Base-by-base conservation (phyloP, 441 rosid genomes). In the Codiaeum variegatum region DNA sequence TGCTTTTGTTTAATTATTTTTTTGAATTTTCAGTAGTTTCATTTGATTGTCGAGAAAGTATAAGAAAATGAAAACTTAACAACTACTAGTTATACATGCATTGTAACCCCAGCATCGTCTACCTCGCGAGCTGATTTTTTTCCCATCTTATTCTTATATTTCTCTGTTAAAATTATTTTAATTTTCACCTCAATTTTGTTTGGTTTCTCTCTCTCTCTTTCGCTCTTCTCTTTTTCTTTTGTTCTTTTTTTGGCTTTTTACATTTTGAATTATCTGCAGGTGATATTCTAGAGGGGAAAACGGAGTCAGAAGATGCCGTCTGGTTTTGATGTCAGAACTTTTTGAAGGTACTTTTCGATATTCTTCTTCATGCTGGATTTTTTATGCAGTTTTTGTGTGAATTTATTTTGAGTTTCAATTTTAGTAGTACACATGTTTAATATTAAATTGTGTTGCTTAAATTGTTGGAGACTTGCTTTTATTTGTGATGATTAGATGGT, bases 1-100 rank as follows among this genome's bases (percentile, higher is more conserved):
- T 36, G 44, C 21, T 54, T 16, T 54, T 34, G 28, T 34, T 67
- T 10, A 36, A 34, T 24, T 56, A 16, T 1, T 12, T 42, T 44
- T 42, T 13, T 29, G 36, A 60, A 4, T 60, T 60, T 54, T 3
- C 59, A 2, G 8, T 2, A n/a, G 10, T 9, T 71, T 72, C 28
- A 70, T 62, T 71, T 76, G 74, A 76, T 62, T 71, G 46, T 67
- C 15, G 75, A 64, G 71, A 71, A 77, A 52, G 54, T 66, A 46
- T 44, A 23, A 58, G 68, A 68, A 75, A 72, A 67, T 42, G 36
- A 63, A 29, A 11, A 38, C 44, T 21, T 1, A 9, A 3, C 12
- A 67, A 16, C 21, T 32, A 8, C 21, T 32, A 21, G 3, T 15
- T 34, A 13, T 18, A n/a, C 19, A 54, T 56, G 60, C 72, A 68